Conservation (phyloP, 2,329 filamentous ascomycete genomes). For the Hymenoscyphus fructigenus region DNA sequence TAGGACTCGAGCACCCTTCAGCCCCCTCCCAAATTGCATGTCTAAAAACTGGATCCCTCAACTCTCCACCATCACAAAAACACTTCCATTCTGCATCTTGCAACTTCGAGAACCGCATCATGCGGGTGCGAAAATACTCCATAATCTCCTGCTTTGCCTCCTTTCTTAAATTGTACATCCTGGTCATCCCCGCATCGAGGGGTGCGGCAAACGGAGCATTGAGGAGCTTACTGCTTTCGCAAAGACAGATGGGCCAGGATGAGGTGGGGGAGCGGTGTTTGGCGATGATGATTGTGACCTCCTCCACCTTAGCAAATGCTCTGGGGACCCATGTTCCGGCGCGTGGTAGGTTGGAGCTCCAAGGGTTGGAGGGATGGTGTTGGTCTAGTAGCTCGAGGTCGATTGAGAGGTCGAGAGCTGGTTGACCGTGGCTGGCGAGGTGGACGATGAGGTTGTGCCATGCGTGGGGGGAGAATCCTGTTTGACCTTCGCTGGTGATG, state of each 20-base stretch:
- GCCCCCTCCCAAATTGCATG: background rate
- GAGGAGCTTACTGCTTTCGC: background rate
- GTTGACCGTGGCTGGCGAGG: background rate
- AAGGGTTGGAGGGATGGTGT: too few relatives aligned
- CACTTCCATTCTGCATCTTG: background rate
- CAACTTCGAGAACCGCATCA: background rate
- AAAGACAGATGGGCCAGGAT: background rate
- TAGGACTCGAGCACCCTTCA: background rate
- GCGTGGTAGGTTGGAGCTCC: background rate
- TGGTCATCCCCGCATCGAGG: background rate
- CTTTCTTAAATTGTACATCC: background rate
- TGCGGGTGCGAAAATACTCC: background rate
- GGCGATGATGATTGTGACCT: background rate
- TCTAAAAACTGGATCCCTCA: background rate
- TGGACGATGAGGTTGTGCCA: constrained; percentile 1
- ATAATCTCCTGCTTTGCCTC: background rate
- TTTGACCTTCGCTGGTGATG: background rate
- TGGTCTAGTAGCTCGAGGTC: background rate
- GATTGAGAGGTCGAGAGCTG: background rate
- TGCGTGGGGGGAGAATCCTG: background rate
- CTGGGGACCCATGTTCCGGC: background rate
- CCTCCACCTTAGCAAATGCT: background rate
- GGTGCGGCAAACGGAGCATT: background rate
- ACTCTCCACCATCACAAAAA: background rate
- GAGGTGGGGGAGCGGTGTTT: background rate